Evolutionary conservation across 257 asterid genomes (phyloP).

Genomic region (Agastache rugosa): DNA sequence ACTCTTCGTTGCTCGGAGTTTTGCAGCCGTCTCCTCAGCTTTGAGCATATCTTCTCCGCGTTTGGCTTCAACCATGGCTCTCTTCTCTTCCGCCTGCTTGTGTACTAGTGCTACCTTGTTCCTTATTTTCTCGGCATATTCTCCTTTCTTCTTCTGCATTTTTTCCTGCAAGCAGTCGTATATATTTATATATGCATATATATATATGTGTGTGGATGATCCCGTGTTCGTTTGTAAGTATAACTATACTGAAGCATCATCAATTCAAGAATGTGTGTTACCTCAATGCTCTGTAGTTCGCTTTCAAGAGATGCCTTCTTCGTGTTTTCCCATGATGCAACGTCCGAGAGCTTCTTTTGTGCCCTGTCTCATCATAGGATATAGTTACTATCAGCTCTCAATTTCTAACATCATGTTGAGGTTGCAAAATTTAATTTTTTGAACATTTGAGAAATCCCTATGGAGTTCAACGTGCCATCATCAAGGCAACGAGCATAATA

Average conservation of each 20-base stretch:
- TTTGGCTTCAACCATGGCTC: constrained; percentile 62
- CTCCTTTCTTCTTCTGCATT: constrained; percentile 75
- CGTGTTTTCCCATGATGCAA: constrained; percentile 79
- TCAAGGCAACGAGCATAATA: background rate
- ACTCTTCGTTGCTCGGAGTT: constrained; percentile 65
- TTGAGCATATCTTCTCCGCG: constrained; percentile 68
- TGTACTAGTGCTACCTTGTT: constrained; percentile 76
- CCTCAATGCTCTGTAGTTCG: constrained; percentile 74
- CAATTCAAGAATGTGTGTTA: constrained; percentile 30
- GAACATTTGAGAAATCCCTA: background rate
- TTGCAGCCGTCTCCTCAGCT: constrained; percentile 71
- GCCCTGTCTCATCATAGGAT: constrained; percentile 54
- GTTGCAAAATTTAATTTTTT: background rate
- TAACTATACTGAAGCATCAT: background rate
- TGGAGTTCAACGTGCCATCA: background rate
- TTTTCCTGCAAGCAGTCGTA: constrained; percentile 52
- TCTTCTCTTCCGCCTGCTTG: constrained; percentile 81
- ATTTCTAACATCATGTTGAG: background rate
- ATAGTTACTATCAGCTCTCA: background rate
- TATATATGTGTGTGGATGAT: background rate
- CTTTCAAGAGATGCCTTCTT: constrained; percentile 75
- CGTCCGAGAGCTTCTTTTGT: constrained; percentile 70
- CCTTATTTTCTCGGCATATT: constrained; percentile 62
- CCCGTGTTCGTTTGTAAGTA: background rate
- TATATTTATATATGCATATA: no score